These are phyloP conservation scores for Cercophora sp. DNA, from an alignment of 495 filamentous ascomycete genomes.

Conservation along the genomic window DNA sequence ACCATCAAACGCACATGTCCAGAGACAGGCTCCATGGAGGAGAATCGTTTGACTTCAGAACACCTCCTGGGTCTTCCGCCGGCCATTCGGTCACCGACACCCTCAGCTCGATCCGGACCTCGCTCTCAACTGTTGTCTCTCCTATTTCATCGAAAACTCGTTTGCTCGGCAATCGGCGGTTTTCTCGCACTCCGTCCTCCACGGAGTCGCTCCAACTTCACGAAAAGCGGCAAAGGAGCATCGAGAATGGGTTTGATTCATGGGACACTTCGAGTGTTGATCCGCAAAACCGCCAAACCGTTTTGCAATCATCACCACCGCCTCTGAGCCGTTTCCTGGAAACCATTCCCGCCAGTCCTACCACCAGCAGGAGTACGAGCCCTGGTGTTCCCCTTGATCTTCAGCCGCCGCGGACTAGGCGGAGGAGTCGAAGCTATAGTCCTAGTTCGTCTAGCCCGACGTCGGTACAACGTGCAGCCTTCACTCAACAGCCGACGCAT, in stretches of 20 bases:
- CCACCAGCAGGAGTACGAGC: slow-evolving; percentile 46
- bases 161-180: slow-evolving; percentile 31
- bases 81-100: slow-evolving; percentile 46
- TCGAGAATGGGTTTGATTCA: slow-evolving; percentile 60
- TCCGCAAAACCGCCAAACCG: slow-evolving; percentile 51
- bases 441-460: slow-evolving; percentile 27
- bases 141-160: slow-evolving; percentile 50
- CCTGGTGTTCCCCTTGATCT: slow-evolving; percentile 44
- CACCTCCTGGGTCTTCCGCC: slow-evolving; percentile 35
- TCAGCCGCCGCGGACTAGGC: slow-evolving; percentile 30
- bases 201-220: slow-evolving; percentile 33
- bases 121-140: slow-evolving; percentile 47
- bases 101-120: slow-evolving; percentile 50
- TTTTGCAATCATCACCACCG: slow-evolving; percentile 44
- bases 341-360: slow-evolving; percentile 57
- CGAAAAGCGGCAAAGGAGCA: slow-evolving; percentile 15
- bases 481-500: slow-evolving; percentile 34
- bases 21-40: slow-evolving; percentile 22
- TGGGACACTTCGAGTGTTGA: slow-evolving; percentile 66
- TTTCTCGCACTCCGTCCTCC: slow-evolving; percentile 32
- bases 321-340: slow-evolving; percentile 46
- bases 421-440: slow-evolving; percentile 43
- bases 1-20: slow-evolving; percentile 36
- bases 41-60: slow-evolving; percentile 27
- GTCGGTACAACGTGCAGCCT: slow-evolving; percentile 27